These are phyloP conservation scores for Scheffersomyces lignosus DNA, from an alignment of 805 yeast genomes.

Conservation along the genomic window DNA sequence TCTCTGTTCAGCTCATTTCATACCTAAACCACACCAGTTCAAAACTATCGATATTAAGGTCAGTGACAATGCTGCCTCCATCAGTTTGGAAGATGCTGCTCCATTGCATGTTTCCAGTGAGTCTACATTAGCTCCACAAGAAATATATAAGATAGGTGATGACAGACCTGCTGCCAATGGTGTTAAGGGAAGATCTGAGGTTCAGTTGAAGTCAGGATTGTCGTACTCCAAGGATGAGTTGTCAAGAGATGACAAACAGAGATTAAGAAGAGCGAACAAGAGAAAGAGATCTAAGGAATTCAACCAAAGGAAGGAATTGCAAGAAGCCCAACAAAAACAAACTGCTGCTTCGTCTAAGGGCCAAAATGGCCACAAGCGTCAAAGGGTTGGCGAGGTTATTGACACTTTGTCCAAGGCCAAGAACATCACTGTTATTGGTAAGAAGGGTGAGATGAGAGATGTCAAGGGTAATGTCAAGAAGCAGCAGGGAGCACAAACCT, in stretches of 20 bases:
- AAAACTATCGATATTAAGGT: conserved; percentile 79
- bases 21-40: conserved; percentile 81
- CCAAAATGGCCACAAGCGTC: conserved; percentile 41
- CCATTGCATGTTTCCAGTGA: conserved; percentile 79
- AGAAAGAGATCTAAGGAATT: conserved; percentile 67
- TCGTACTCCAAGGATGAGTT: conserved; percentile 81
- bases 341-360: conserved; percentile 20
- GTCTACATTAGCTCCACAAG: conserved; percentile 90
- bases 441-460: conserved; percentile 73
- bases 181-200: conserved; percentile 47
- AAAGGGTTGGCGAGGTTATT: conserved; percentile 61
- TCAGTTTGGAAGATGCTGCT: conserved; percentile 94
- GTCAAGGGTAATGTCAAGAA: conserved; percentile 65
- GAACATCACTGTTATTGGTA: conserved; percentile 76
- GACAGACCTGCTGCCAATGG: conserved; percentile 31
- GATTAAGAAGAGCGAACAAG: conserved; percentile 84
- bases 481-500: conserved; percentile 31
- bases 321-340: conserved; percentile 29
- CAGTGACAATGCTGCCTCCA: conserved; percentile 61
- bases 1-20: conserved; percentile 88
- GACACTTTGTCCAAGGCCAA: conserved; percentile 71
- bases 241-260: conserved; percentile 79
- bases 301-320: conserved; percentile 31
- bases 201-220: conserved; percentile 72
- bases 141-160: conserved; percentile 64